Evolutionary conservation across 352 stramenopile species (phyloP).

Genomic region (Pythium coloratum): DNA sequence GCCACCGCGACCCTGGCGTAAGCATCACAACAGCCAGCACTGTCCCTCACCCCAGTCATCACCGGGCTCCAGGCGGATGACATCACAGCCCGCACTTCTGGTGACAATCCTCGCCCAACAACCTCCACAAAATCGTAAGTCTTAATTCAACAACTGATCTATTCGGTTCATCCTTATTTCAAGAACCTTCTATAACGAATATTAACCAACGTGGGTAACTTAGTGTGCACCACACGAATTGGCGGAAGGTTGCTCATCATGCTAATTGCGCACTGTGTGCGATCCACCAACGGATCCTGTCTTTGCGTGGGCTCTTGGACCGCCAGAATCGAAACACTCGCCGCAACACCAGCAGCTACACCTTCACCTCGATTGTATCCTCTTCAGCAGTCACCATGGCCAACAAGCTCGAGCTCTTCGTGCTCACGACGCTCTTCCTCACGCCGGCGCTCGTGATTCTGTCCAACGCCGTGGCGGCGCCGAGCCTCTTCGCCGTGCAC

Average conservation of each 20-base stretch:
- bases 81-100: background rate
- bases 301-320: background rate
- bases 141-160: background rate
- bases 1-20: background rate
- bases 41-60: background rate
- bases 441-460: constrained; percentile 52
- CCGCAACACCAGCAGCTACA: constrained; percentile 1
- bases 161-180: too few species aligned
- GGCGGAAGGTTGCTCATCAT: background rate
- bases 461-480: constrained; percentile 29
- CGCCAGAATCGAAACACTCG: constrained; percentile 18
- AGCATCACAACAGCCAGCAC: background rate
- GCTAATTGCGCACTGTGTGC: background rate
- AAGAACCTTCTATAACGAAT: background rate
- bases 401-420: constrained; percentile 58
- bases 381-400: constrained; percentile 31
- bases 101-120: background rate
- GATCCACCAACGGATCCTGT: constrained; percentile 12
- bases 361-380: background rate
- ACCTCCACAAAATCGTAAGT: background rate
- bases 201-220: background rate
- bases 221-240: constrained; percentile 6
- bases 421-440: constrained; percentile 52
- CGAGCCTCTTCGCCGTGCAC: constrained; percentile 60
- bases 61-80: background rate